phyloP scores from a whole-genome alignment of 192 early-diverging fungal species.

The Entomortierella parvispora region DNA sequence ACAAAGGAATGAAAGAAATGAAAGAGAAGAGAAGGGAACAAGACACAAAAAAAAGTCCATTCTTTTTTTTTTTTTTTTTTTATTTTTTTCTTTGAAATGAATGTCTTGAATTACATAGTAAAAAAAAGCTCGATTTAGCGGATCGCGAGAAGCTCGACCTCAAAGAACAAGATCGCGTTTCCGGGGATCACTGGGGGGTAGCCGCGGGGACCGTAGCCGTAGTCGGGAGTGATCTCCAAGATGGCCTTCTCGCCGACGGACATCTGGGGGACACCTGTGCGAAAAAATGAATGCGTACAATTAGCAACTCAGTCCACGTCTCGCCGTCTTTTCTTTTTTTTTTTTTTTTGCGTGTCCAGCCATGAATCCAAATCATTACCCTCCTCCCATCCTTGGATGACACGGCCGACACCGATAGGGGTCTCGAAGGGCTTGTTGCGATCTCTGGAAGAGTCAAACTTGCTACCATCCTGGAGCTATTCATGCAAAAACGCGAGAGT shows the following conservation, averaged over 20 bases:
- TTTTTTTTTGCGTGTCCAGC: slow-evolving; percentile 77
- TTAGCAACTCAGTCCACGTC: too few species aligned
- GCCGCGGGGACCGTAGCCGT: slow-evolving; percentile 79
- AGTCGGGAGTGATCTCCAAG: slow-evolving; percentile 84
- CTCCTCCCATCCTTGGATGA: slow-evolving; percentile 80
- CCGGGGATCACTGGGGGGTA: slow-evolving; percentile 76
- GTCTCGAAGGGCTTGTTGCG: slow-evolving; percentile 85
- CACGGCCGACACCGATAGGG: slow-evolving; percentile 90
- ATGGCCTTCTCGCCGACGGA: slow-evolving; percentile 87
- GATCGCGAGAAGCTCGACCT: slow-evolving; percentile 79
- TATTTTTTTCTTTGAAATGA: slow-evolving; percentile 3
- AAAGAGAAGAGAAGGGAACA: not conserved
- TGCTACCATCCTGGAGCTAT: slow-evolving; percentile 70
- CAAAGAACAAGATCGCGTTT: slow-evolving; percentile 81
- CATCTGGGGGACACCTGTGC: slow-evolving; percentile 90
- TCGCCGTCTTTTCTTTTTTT: slow-evolving; percentile 62
- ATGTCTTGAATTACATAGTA: not conserved
- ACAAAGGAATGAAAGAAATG: not conserved
- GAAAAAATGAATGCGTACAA: slow-evolving; percentile 62
- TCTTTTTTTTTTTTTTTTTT: not conserved
- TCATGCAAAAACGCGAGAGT: slow-evolving; percentile 56
- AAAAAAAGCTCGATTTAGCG: slow-evolving; percentile 1
- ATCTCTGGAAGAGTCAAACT: slow-evolving; percentile 91
- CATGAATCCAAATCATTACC: slow-evolving; percentile 41
- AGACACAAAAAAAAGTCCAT: not conserved